Evolutionary conservation across 192 early-diverging fungal genomes (phyloP).

Genomic region (Backusella morwellensis): DNA sequence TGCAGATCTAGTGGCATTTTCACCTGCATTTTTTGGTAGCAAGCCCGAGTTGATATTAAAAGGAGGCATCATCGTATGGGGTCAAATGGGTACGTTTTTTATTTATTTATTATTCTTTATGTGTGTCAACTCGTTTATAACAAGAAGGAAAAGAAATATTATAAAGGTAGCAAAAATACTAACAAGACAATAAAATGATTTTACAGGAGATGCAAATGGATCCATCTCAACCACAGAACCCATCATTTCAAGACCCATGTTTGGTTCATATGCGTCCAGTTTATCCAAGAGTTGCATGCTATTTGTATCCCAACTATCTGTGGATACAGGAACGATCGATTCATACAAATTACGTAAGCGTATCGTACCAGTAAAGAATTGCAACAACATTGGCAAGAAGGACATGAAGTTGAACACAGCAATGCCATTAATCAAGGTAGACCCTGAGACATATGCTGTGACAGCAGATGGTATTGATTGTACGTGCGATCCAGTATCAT

Average conservation of each 20-base stretch:
- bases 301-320: conserved; percentile 79
- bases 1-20: conserved; percentile 87
- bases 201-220: conserved; percentile 71
- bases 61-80: conserved; percentile 83
- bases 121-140: not conserved
- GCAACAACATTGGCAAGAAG: conserved; percentile 72
- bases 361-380: conserved; percentile 68
- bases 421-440: conserved; percentile 73
- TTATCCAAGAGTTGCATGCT: conserved; percentile 62
- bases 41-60: conserved; percentile 87
- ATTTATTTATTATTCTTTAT: not conserved
- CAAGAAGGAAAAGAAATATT: not conserved
- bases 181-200: not conserved
- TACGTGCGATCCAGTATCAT: conserved; percentile 63
- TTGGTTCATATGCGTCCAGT: conserved; percentile 63
- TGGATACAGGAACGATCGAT: conserved; percentile 51
- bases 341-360: conserved; percentile 68
- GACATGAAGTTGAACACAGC: conserved; percentile 84
- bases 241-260: conserved; percentile 81
- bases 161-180: not conserved
- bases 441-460: conserved; percentile 91
- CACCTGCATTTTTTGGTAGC: conserved; percentile 82
- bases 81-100: conserved; percentile 65
- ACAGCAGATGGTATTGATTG: conserved; percentile 68
- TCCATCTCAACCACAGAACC: conserved; percentile 94